Evolutionary conservation across 108 stramenopile genomes (phyloP).

Genomic region (Cyclotella sp.): DNA sequence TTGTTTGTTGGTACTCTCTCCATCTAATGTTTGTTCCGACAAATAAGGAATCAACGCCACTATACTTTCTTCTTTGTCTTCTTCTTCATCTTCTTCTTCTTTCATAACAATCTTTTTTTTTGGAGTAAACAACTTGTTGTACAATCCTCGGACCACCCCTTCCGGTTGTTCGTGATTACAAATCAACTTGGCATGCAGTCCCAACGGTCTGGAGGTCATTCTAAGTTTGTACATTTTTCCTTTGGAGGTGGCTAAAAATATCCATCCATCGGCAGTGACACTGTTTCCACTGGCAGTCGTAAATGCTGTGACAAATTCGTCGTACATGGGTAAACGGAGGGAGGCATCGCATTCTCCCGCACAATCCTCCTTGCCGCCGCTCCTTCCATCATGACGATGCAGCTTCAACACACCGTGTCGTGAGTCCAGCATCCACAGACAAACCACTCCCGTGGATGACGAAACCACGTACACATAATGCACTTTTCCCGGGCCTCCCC

Average conservation of each 20-base stretch:
- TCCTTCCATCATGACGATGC: background rate
- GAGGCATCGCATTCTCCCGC: constrained; percentile 16
- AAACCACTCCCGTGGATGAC: constrained; percentile 2
- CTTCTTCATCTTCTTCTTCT: background rate
- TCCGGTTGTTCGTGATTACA: background rate
- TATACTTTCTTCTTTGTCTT: constrained; percentile 4
- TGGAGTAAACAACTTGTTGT: constrained; percentile 33
- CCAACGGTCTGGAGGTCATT: constrained; percentile 28
- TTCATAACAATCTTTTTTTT: background rate
- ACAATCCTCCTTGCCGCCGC: background rate
- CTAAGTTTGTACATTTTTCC: constrained; percentile 33
- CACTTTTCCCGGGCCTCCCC: background rate
- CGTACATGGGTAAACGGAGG: constrained; percentile 10
- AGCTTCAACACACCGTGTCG: background rate
- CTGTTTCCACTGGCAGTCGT: background rate
- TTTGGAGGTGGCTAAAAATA: constrained; percentile 2
- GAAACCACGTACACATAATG: constrained; percentile 1
- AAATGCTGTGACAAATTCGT: constrained; percentile 18
- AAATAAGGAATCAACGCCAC: constrained; percentile 19
- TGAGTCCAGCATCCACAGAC: constrained; percentile 11
- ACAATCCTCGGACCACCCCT: constrained; percentile 32
- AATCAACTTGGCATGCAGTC: constrained; percentile 37
- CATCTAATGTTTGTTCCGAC: background rate
- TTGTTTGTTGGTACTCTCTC: too few species aligned
- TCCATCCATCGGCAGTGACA: constrained; percentile 3